Percentiles rank a stretch among this genome's conserved stretches.
Evolutionary conservation across 345 rosid genomes (phyloP).

Genomic region (Brassica nigra): DNA sequence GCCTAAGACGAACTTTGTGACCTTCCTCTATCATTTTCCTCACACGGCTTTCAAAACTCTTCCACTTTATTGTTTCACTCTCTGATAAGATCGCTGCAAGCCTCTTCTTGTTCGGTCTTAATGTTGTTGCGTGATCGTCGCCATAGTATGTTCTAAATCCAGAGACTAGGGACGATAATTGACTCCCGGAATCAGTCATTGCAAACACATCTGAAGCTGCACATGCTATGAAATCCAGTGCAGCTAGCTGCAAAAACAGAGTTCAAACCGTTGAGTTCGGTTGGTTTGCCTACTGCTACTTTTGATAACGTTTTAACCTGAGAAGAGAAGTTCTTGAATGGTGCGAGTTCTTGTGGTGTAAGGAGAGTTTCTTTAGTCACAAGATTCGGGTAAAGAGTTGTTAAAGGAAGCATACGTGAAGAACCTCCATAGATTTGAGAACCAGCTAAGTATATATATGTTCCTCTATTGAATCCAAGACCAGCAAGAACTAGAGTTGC

Average conservation of each 20-base stretch:
- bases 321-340: slow-evolving; percentile 86
- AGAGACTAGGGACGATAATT: slow-evolving; percentile 82
- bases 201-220: slow-evolving; percentile 90
- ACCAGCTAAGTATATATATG: slow-evolving; percentile 83
- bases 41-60: slow-evolving; percentile 58
- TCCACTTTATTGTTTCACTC: slow-evolving; percentile 64
- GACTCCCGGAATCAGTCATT: slow-evolving; percentile 97
- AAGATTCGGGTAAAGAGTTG: slow-evolving; percentile 73
- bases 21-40: slow-evolving; percentile 79
- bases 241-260: slow-evolving; percentile 67
- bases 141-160: slow-evolving; percentile 88
- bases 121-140: slow-evolving; percentile 60
- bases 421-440: slow-evolving; percentile 69
- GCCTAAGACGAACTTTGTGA: slow-evolving; percentile 55
- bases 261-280: not conserved
- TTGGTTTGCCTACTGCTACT: not conserved
- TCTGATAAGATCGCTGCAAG: slow-evolving; percentile 71
- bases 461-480: slow-evolving; percentile 61
- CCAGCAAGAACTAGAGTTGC: slow-evolving; percentile 82
- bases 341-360: slow-evolving; percentile 68
- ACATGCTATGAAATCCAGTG: slow-evolving; percentile 85
- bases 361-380: slow-evolving; percentile 91
- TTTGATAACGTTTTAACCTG: slow-evolving; percentile 40
- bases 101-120: slow-evolving; percentile 92
- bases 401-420: slow-evolving; percentile 72